These are phyloP conservation scores for Citrus inodora DNA, from an alignment of 345 rosid genomes.

Conservation along the genomic window DNA sequence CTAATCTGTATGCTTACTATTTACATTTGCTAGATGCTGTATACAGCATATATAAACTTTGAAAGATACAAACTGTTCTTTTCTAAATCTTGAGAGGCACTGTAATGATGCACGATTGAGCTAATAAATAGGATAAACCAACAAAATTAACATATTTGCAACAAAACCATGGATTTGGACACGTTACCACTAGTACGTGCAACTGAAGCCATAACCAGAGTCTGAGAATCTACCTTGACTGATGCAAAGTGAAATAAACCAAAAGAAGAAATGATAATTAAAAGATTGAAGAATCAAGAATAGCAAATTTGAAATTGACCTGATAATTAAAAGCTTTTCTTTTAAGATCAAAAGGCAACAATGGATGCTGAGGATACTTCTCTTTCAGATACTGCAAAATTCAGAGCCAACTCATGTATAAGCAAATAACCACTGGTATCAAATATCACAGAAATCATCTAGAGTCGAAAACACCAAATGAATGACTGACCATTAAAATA, in stretches of 20 bases:
- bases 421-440: not conserved
- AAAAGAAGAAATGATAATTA: not conserved
- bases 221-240: not conserved
- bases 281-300: too few species aligned
- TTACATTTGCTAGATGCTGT: not conserved
- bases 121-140: not conserved
- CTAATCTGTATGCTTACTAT: not conserved
- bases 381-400: constrained; percentile 67
- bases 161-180: not conserved
- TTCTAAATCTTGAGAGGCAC: not conserved
- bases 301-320: constrained; percentile 25
- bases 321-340: constrained; percentile 63
- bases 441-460: not conserved
- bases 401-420: not conserved
- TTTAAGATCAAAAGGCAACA: constrained; percentile 59
- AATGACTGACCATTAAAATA: constrained; percentile 46
- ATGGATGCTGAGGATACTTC: constrained; percentile 63
- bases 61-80: not conserved
- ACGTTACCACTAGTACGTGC: not conserved
- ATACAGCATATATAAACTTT: not conserved
- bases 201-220: not conserved
- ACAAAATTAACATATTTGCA: not conserved
- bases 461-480: too few species aligned
- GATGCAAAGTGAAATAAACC: not conserved
- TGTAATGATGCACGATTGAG: not conserved